These are phyloP conservation scores for Discostella pseudostelligera DNA, from an alignment of 108 stramenopile genomes.

Conservation along the genomic window DNA sequence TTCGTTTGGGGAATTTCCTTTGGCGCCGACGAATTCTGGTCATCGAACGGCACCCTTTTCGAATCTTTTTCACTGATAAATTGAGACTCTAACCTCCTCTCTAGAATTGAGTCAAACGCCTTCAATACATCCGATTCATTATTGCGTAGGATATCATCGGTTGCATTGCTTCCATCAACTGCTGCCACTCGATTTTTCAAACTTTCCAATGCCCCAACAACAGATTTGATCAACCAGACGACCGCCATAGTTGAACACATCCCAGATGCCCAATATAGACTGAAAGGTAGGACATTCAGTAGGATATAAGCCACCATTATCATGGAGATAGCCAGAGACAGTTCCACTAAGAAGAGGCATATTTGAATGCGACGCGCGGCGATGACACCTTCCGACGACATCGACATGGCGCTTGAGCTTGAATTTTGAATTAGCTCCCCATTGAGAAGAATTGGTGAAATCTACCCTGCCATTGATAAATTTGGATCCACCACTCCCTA, in stretches of 20 bases:
- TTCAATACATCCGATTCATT: constrained; percentile 16
- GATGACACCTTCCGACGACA: constrained; percentile 3
- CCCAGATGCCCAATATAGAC: constrained; percentile 8
- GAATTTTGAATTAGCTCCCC: neutral
- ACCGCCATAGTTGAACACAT: constrained; percentile 20
- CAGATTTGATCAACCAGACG: constrained; percentile 20
- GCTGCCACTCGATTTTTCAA: constrained; percentile 10
- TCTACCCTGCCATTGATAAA: too few relatives aligned
- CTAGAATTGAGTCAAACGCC: constrained; percentile 6
- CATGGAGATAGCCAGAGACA: constrained; percentile 17
- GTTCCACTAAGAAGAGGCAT: constrained; percentile 26
- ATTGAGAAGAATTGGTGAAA: neutral
- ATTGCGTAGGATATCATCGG: constrained; percentile 2
- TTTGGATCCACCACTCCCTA: too few relatives aligned
- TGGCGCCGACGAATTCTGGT: neutral
- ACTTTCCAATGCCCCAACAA: neutral
- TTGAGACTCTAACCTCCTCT: constrained; percentile 4
- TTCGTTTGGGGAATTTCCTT: constrained; percentile 17
- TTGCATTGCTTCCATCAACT: neutral
- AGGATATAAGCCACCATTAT: neutral
- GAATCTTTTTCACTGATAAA: constrained; percentile 4
- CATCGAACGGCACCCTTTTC: neutral
- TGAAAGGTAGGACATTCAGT: constrained; percentile 8
- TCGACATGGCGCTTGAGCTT: constrained; percentile 2
- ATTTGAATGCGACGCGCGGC: constrained; percentile 6